phyloP scores from a whole-genome alignment of 306 rosid genomes.

The Spatholobus suberectus region DNA sequence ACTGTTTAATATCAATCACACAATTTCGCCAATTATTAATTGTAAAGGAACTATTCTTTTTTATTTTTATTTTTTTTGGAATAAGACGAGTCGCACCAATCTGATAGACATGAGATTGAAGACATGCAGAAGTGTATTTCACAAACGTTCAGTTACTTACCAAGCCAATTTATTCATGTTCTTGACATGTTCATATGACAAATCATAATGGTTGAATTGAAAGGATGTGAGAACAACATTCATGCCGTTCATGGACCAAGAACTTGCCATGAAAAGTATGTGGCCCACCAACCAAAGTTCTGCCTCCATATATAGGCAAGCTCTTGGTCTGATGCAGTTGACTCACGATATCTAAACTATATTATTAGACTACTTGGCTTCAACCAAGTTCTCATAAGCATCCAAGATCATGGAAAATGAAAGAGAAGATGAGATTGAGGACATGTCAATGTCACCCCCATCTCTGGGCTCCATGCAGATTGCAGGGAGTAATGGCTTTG shows the following conservation, averaged over 20 bases:
- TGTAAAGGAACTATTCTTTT: not conserved
- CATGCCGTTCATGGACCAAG: slow-evolving; percentile 36
- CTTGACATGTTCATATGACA: slow-evolving; percentile 58
- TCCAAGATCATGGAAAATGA: slow-evolving; percentile 66
- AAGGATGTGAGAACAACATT: slow-evolving; percentile 50
- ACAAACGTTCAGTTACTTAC: slow-evolving; percentile 12
- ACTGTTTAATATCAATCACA: not conserved
- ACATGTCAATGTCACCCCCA: slow-evolving; percentile 70
- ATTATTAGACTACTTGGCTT: slow-evolving; percentile 34
- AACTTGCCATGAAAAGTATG: slow-evolving; percentile 67
- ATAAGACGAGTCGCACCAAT: not conserved
- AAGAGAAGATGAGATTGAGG: slow-evolving; percentile 76
- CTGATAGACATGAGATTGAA: not conserved
- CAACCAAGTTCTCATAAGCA: slow-evolving; percentile 12
- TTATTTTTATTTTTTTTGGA: not conserved
- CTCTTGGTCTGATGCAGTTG: slow-evolving; percentile 60
- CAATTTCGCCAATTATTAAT: not conserved
- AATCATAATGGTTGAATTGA: slow-evolving; percentile 49
- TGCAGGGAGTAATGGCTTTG: slow-evolving; percentile 78
- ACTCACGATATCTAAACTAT: slow-evolving; percentile 37
- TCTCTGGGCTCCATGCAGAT: slow-evolving; percentile 74
- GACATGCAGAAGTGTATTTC: not conserved
- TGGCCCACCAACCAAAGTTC: slow-evolving; percentile 67
- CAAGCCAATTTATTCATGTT: slow-evolving; percentile 52
- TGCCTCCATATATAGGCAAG: slow-evolving; percentile 55